A percentile compares a stretch with the other conserved stretches of the same genome.
These are phyloP conservation scores for Aspergillus pseudoterreus DNA, from an alignment of 2,329 filamentous ascomycete genomes.

Conservation along the genomic window DNA sequence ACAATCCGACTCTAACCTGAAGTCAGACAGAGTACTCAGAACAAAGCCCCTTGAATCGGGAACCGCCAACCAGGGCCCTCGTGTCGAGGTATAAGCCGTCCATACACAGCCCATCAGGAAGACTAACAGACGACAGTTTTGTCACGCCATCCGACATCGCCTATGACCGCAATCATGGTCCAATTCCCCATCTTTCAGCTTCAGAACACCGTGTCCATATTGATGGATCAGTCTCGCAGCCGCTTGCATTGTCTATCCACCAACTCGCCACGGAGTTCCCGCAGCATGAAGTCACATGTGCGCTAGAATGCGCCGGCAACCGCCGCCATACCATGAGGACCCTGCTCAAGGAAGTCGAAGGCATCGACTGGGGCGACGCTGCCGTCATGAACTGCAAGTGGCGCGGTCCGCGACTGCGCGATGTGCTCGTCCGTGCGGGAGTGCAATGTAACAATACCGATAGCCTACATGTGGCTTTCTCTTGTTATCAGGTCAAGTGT, in stretches of 20 bases:
- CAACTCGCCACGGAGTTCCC: constrained; percentile 47
- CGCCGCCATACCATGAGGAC: constrained; percentile 60
- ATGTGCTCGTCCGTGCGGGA: constrained; percentile 49
- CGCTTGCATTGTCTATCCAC: constrained; percentile 44
- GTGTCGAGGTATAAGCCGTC: constrained; percentile 21
- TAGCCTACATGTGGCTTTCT: constrained; percentile 53
- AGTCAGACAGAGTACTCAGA: constrained; percentile 16
- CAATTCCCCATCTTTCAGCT: constrained; percentile 48
- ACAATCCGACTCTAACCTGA: neutral
- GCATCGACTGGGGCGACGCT: constrained; percentile 59
- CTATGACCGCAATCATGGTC: constrained; percentile 58
- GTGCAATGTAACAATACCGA: constrained; percentile 27
- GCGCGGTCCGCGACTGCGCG: constrained; percentile 51
- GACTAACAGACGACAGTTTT: constrained; percentile 37
- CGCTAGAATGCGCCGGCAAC: constrained; percentile 59
- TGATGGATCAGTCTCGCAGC: constrained; percentile 47
- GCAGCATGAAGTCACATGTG: constrained; percentile 55
- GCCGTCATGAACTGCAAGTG: constrained; percentile 60
- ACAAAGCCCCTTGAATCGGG: constrained; percentile 31
- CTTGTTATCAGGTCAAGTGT: constrained; percentile 49
- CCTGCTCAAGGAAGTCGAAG: constrained; percentile 55
- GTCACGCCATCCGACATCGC: constrained; percentile 49
- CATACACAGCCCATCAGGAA: neutral
- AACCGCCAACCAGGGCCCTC: constrained; percentile 27
- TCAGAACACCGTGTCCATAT: constrained; percentile 43